Conservation (phyloP, 805 yeast species). For the Candida pseudofarinosa region DNA sequence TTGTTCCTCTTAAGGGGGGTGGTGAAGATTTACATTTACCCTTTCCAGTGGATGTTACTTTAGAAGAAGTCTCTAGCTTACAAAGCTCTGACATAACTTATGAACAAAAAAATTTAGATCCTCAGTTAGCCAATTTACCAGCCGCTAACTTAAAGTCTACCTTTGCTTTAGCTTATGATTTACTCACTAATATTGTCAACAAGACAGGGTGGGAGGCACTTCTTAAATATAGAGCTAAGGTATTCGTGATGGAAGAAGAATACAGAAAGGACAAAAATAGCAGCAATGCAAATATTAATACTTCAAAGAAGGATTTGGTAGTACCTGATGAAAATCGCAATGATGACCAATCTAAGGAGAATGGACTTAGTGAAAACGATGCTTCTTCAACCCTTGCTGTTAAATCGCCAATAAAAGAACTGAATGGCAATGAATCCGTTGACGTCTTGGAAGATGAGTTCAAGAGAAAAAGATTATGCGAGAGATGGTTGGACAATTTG, state of each 20-base stretch:
- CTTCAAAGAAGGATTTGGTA: not conserved
- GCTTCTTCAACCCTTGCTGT: constrained; percentile 35
- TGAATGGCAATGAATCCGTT: constrained; percentile 10
- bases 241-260: constrained; percentile 47
- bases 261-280: constrained; percentile 36
- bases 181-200: constrained; percentile 41
- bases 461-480: constrained; percentile 63
- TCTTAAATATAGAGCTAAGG: constrained; percentile 43
- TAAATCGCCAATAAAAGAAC: constrained; percentile 30
- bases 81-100: constrained; percentile 60
- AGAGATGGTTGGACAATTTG: constrained; percentile 68
- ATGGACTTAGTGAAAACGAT: constrained; percentile 17
- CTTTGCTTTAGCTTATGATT: constrained; percentile 42
- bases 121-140: constrained; percentile 56
- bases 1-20: constrained; percentile 46
- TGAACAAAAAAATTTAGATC: constrained; percentile 67
- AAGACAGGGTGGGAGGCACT: constrained; percentile 46
- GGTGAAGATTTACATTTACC: constrained; percentile 66
- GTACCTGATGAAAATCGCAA: not conserved
- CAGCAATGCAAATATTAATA: constrained; percentile 12
- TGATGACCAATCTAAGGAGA: constrained; percentile 1
- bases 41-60: constrained; percentile 66
- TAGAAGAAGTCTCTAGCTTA: constrained; percentile 64
- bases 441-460: constrained; percentile 38
- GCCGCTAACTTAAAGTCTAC: constrained; percentile 61